Base-by-base conservation (phyloP, 2,329 filamentous ascomycete genomes). In the Botrytis tulipae region DNA sequence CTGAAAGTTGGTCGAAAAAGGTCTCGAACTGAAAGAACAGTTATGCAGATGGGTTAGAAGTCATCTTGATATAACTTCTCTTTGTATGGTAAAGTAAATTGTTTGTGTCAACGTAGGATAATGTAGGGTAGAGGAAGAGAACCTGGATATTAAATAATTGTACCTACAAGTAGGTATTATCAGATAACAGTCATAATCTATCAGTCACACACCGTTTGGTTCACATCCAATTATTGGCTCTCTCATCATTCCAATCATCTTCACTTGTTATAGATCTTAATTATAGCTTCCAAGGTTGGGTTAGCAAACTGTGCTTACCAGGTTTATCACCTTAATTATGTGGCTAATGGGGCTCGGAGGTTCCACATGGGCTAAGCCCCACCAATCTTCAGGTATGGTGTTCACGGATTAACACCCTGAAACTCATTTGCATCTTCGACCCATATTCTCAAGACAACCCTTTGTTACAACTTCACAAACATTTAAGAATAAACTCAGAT, bases 381-480 rank as follows among this genome's bases (percentile, higher is more conserved):
- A 68, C 48, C 54, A n/a, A n/a, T 42, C 48, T 54, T 68, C 35
- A 68, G 66, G 66, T n/a, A 57, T 40, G n/a, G 51, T 60, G 48
- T 67, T 46, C 20, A 60, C 32, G 42, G 25, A 32, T 73, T 29
- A 16, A 57, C 9, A 57, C 66, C 48, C 66, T 68, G 66, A 68
- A 68, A 68, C 66, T 68, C 66, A 57, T 57, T 57, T 57, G 66
- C n/a, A 57, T 68, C 66, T 68, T 68, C 35, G 66, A 57, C 66
- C 66, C 66, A 57, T 57, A 67, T 57, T 57, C 48, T 29, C 48
- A 68, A 73, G 67, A 72, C 68, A 61, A 70, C 54, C 68, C 66
- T 68, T 57, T 57, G 66, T 68, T 57, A 57, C 48, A 57, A 42
- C 32, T 29, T 42, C 7, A 40, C 18, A 29, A 29, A 68, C 35